Evolutionary conservation across 2,329 filamentous ascomycete genomes (phyloP).

Genomic region (Aspergillus caelatus): DNA sequence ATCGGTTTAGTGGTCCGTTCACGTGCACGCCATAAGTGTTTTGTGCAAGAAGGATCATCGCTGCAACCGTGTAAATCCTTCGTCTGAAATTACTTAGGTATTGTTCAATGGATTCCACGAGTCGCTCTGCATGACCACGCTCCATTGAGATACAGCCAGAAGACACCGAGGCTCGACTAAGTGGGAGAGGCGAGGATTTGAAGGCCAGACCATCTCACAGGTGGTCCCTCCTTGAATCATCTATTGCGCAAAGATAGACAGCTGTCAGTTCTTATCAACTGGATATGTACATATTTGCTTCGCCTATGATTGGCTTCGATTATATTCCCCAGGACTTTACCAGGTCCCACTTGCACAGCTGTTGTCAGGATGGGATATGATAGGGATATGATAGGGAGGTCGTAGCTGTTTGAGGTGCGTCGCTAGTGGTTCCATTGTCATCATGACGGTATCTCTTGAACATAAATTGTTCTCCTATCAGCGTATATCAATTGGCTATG

Average conservation of each 20-base stretch:
- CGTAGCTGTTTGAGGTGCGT: no score
- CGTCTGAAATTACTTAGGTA: not conserved
- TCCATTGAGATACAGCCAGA: not conserved
- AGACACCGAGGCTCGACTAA: not conserved
- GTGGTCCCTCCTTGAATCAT: not conserved
- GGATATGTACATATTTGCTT: not conserved
- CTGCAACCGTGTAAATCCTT: not conserved
- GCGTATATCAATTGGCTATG: not conserved
- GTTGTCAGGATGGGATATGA: not conserved
- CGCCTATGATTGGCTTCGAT: not conserved
- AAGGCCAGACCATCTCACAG: not conserved
- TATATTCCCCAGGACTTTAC: not conserved
- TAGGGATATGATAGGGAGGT: no score
- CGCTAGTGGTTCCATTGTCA: not conserved
- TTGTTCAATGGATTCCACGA: not conserved
- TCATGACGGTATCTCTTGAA: not conserved
- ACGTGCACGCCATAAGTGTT: not conserved
- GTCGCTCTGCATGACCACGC: not conserved
- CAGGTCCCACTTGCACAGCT: not conserved
- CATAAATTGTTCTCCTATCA: not conserved
- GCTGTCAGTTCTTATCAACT: not conserved
- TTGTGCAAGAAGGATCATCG: not conserved
- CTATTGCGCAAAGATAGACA: not conserved
- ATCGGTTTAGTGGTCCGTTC: not conserved
- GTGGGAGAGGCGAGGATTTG: not conserved